Evolutionary conservation across 2,329 filamentous ascomycete species (phyloP), one percentile per base, ranked within the genome.

Genomic region (Dactylellina sp.): DNA sequence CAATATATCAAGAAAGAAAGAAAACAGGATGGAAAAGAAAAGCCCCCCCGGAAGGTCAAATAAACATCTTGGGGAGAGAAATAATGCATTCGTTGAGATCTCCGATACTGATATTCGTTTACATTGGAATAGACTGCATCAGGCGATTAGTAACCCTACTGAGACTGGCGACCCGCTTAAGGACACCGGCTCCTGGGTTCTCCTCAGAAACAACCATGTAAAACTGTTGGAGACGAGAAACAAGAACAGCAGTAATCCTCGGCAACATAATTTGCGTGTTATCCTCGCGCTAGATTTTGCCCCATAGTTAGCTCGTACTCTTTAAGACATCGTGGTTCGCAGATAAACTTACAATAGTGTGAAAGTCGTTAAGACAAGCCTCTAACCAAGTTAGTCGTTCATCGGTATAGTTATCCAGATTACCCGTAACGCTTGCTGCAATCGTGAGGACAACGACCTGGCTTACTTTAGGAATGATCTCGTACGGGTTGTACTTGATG

Each of bases 391-490:
- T 77, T 40, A 79, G 63, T 28, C 78, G 77, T 50, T 77, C 77
- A 40, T 68, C 78, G 37, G 76, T 66, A 62, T 79, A 79, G 18
- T 75, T 55, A n/a, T 79, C 84, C 49, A 90, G 81, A 46, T 88
- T 84, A 77, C 87, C 84, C 37, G 86, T 86, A 62, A 90, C 84
- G 6, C 87, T 89, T 22, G 88, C 87, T 61, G 87, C 87, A 40
- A 89, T 85, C 0, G 88, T 89, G 50, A 90, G 83, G 18, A 89
- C 82, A 57, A 90, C 84, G 18, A 90, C 82, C 16, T 87, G 86
- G 52, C 86, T 87, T 56, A 90, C 80, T 32, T 84, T 84, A 65
- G 84, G 84, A 70, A 90, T 83, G 75, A 86, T 84, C 14, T 83
- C 81, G 0, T 85, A 84, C 76, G 71, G 71, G 16, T 84, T 81